These are phyloP conservation scores for Saccharomyces hybrid DNA, from an alignment of 1,139 yeast genomes.

Conservation along the genomic window DNA sequence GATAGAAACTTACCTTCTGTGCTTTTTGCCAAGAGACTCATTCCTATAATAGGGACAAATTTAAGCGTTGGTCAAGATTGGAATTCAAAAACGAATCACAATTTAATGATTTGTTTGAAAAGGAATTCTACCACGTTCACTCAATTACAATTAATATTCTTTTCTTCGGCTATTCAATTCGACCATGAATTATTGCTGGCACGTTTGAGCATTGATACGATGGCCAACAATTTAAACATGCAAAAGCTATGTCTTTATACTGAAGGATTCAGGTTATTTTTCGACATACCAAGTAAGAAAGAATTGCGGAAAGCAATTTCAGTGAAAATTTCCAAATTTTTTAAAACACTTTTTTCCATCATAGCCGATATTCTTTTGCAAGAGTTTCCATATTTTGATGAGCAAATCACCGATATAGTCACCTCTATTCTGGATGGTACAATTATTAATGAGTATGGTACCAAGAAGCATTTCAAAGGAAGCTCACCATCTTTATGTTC, in stretches of 20 bases:
- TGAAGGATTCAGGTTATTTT: slow-evolving; percentile 27
- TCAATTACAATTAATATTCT: slow-evolving; percentile 23
- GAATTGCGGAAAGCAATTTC: slow-evolving; percentile 17
- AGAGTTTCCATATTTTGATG: slow-evolving; percentile 20
- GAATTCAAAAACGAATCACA: slow-evolving; percentile 11
- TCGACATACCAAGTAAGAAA: slow-evolving; percentile 19
- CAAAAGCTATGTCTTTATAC: slow-evolving; percentile 21
- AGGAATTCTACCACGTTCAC: slow-evolving; percentile 14
- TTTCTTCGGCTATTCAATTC: slow-evolving; percentile 23
- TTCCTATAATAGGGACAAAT: slow-evolving; percentile 19
- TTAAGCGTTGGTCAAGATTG: slow-evolving; percentile 19
- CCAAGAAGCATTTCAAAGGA: slow-evolving; percentile 9
- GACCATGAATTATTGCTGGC: slow-evolving; percentile 19
- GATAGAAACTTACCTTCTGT: slow-evolving; percentile 19
- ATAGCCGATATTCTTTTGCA: slow-evolving; percentile 24
- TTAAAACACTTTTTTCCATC: slow-evolving; percentile 20
- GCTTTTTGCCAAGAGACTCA: slow-evolving; percentile 24
- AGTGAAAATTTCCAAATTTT: slow-evolving; percentile 17
- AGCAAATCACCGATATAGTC: slow-evolving; percentile 19
- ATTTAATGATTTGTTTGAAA: slow-evolving; percentile 15
- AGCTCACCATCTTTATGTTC: slow-evolving; percentile 7
- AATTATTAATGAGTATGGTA: slow-evolving; percentile 16
- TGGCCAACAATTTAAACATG: slow-evolving; percentile 12
- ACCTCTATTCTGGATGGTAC: slow-evolving; percentile 22
- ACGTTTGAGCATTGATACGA: slow-evolving; percentile 13